Conservation (phyloP, 495 filamentous ascomycete species). For the Daldinia vernicosa region DNA sequence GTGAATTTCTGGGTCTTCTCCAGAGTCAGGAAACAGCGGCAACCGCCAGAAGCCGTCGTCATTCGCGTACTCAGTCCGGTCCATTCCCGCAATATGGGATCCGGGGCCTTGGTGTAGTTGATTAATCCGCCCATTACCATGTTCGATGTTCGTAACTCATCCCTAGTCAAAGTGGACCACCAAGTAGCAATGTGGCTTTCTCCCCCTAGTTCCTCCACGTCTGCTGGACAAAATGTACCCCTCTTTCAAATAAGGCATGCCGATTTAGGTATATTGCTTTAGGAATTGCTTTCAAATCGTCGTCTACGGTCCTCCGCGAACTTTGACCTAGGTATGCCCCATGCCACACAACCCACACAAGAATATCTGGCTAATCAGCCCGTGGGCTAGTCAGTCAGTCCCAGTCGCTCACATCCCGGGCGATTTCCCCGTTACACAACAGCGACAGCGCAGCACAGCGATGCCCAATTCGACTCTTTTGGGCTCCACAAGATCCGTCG, state of each 20-base stretch:
- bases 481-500: slow-evolving; percentile 41
- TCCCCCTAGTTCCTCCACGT: slow-evolving; percentile 31
- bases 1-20: slow-evolving; percentile 31
- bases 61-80: slow-evolving; percentile 22
- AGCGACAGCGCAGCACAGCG: slow-evolving; percentile 32
- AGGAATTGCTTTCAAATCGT: slow-evolving; percentile 34
- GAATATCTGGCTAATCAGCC: slow-evolving; percentile 42
- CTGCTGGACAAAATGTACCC: slow-evolving; percentile 32
- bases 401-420: slow-evolving; percentile 24
- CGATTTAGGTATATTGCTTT: slow-evolving; percentile 33
- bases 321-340: slow-evolving; percentile 42
- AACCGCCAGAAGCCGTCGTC: slow-evolving; percentile 27
- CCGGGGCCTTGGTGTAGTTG: slow-evolving; percentile 27
- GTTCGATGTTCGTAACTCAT: slow-evolving; percentile 31
- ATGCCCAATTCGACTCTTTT: slow-evolving; percentile 36
- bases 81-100: slow-evolving; percentile 27
- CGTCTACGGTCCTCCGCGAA: slow-evolving; percentile 17
- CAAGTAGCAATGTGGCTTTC: slow-evolving; percentile 38
- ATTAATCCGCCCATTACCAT: slow-evolving; percentile 33
- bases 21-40: slow-evolving; percentile 24
- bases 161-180: slow-evolving; percentile 35
- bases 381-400: slow-evolving; percentile 33
- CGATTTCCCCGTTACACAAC: slow-evolving; percentile 36
- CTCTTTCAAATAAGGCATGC: slow-evolving; percentile 37
- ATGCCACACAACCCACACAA: slow-evolving; percentile 35